Evolutionary conservation across 768 basidiomycete genomes (phyloP).

Genomic region (Lactarius akahatsu): DNA sequence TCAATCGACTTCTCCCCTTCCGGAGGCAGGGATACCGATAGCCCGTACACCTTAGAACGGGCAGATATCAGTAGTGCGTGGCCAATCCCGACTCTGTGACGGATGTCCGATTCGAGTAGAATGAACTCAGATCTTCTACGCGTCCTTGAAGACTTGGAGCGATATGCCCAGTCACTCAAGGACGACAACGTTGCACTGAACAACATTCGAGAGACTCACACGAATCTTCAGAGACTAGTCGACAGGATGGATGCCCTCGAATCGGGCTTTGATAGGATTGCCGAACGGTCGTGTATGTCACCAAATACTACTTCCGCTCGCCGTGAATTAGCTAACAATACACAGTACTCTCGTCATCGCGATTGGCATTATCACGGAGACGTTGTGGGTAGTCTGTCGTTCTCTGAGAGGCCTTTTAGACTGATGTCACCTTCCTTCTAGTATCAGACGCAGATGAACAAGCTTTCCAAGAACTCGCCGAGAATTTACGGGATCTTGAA

Average conservation of each 20-base stretch:
- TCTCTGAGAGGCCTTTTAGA: not conserved
- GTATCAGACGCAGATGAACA: constrained; percentile 75
- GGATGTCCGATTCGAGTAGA: not conserved
- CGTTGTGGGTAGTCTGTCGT: constrained; percentile 53
- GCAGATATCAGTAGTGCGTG: constrained; percentile 70
- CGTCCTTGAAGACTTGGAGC: constrained; percentile 65
- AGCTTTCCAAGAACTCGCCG: constrained; percentile 67
- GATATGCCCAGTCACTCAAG: constrained; percentile 46
- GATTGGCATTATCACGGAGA: constrained; percentile 64
- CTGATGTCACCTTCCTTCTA: constrained; percentile 33
- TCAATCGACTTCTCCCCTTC: constrained; percentile 76
- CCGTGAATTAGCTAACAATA: constrained; percentile 20
- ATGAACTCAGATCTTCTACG: constrained; percentile 51
- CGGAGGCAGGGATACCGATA: constrained; percentile 53
- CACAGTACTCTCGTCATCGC: constrained; percentile 73
- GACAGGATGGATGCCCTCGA: constrained; percentile 78
- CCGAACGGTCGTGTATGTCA: constrained; percentile 76
- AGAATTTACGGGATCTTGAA: constrained; percentile 61
- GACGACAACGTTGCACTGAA: constrained; percentile 45
- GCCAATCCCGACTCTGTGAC: not conserved
- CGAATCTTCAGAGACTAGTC: constrained; percentile 65
- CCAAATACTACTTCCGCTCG: not conserved
- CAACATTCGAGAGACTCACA: constrained; percentile 63
- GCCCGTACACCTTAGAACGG: constrained; percentile 60
- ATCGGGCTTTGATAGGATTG: constrained; percentile 79